Evolutionary conservation across 805 yeast species (phyloP).

Genomic region (Priceomyces carsonii): DNA sequence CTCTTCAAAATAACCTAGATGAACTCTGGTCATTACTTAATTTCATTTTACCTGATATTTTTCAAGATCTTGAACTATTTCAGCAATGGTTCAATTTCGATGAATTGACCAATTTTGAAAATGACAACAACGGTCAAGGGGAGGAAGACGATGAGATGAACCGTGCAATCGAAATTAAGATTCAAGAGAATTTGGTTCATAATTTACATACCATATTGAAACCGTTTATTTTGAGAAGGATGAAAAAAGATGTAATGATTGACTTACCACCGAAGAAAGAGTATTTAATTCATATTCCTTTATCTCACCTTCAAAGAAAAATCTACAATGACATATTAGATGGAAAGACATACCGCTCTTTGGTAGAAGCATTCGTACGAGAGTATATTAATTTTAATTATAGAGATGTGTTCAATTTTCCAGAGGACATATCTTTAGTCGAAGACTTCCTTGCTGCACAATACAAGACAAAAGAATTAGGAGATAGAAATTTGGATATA

Average conservation of each 20-base stretch:
- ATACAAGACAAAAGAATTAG: slow-evolving; percentile 22
- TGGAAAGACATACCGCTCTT: slow-evolving; percentile 42
- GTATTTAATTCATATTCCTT: slow-evolving; percentile 72
- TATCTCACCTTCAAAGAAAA: slow-evolving; percentile 63
- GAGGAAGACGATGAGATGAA: slow-evolving; percentile 43
- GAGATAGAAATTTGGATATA: slow-evolving; percentile 21
- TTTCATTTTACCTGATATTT: slow-evolving; percentile 89
- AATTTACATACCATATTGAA: slow-evolving; percentile 85
- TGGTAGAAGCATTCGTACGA: slow-evolving; percentile 48
- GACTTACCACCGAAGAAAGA: slow-evolving; percentile 88
- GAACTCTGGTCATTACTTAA: slow-evolving; percentile 93
- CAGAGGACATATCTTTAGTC: slow-evolving; percentile 24
- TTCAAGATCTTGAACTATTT: slow-evolving; percentile 84
- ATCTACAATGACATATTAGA: slow-evolving; percentile 57
- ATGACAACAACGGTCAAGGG: slow-evolving; percentile 17
- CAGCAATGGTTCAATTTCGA: slow-evolving; percentile 94
- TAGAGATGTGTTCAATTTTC: slow-evolving; percentile 15
- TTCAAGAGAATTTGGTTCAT: slow-evolving; percentile 55
- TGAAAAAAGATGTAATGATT: slow-evolving; percentile 71
- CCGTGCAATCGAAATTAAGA: slow-evolving; percentile 56
- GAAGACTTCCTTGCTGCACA: slow-evolving; percentile 44
- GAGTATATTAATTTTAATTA: slow-evolving; percentile 52
- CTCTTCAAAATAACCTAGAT: slow-evolving; percentile 84
- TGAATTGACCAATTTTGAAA: slow-evolving; percentile 44
- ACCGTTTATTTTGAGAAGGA: slow-evolving; percentile 82